A percentile compares a stretch with the other conserved stretches of the same genome.
Conservation (phyloP, 331 rosid species). For the Quercus lobata region DNA sequence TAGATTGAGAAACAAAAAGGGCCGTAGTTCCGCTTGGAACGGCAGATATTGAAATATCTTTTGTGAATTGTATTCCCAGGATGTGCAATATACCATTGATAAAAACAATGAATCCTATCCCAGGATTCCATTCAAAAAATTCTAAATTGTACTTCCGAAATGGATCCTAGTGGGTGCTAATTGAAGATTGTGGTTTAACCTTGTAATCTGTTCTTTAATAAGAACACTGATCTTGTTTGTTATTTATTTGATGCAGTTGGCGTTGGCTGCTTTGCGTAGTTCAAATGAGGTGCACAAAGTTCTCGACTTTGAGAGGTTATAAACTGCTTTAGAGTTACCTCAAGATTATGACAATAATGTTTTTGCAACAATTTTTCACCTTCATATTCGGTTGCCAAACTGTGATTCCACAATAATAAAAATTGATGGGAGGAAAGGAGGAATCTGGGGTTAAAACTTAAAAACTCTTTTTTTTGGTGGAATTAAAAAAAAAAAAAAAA, state of each 20-base stretch:
- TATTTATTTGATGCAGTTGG: slow-evolving; percentile 51
- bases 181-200: slow-evolving; percentile 1
- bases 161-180: not conserved
- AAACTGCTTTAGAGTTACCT: not conserved
- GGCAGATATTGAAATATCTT: not conserved
- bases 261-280: slow-evolving; percentile 73
- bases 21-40: not conserved
- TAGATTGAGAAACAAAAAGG: not conserved
- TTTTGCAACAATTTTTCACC: not conserved
- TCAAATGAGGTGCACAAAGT: slow-evolving; percentile 61
- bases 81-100: not conserved
- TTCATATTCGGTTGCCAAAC: not conserved
- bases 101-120: not conserved
- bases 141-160: not conserved
- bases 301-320: slow-evolving; percentile 70
- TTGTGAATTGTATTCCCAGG: not conserved
- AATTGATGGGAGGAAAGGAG: not conserved
- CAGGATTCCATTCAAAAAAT: not conserved
- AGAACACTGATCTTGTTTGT: not conserved
- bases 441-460: not conserved
- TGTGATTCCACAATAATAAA: not conserved
- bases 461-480: too few relatives aligned
- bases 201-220: slow-evolving; percentile 7
- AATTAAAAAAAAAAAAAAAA: too few relatives aligned
- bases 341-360: not conserved